These are phyloP conservation scores for Quercus tomentella DNA, from an alignment of 331 rosid species.

Conservation along the genomic window DNA sequence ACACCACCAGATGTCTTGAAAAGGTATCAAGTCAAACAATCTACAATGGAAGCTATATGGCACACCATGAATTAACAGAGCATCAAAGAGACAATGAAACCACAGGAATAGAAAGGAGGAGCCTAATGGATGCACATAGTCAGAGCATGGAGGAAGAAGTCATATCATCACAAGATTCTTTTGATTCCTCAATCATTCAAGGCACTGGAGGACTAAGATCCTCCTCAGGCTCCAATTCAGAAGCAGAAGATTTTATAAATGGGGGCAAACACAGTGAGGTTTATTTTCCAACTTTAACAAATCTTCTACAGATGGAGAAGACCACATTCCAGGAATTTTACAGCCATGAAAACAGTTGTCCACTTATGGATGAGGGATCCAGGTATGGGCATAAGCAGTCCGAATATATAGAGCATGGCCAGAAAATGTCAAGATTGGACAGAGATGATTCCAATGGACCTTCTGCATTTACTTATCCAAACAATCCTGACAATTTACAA, in stretches of 20 bases:
- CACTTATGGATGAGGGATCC: slow-evolving; percentile 36
- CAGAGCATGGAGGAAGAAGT: slow-evolving; percentile 60
- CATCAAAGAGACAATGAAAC: slow-evolving; percentile 26
- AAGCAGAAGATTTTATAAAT: slow-evolving; percentile 53
- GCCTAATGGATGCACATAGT: slow-evolving; percentile 26
- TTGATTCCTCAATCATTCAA: slow-evolving; percentile 65
- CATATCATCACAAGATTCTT: slow-evolving; percentile 73
- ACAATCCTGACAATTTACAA: slow-evolving; percentile 30
- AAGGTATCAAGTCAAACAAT: slow-evolving; percentile 31
- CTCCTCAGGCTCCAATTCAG: slow-evolving; percentile 56
- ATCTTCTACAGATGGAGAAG: slow-evolving; percentile 32
- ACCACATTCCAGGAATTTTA: slow-evolving; percentile 50
- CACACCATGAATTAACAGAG: slow-evolving; percentile 34
- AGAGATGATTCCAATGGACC: slow-evolving; percentile 28
- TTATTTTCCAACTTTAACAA: slow-evolving; percentile 30
- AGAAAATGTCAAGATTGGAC: slow-evolving; percentile 28
- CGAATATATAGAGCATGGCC: slow-evolving; percentile 16
- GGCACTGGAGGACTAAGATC: slow-evolving; percentile 44
- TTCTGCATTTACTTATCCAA: slow-evolving; percentile 33
- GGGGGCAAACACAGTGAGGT: slow-evolving; percentile 28
- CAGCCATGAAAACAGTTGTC: slow-evolving; percentile 38
- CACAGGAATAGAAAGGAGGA: slow-evolving; percentile 24
- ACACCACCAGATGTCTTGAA: slow-evolving; percentile 39
- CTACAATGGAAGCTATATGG: slow-evolving; percentile 29
- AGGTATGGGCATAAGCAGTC: slow-evolving; percentile 32